phyloP scores from a whole-genome alignment of 177 flowering plant genomes.

The Telopea speciosissima region DNA sequence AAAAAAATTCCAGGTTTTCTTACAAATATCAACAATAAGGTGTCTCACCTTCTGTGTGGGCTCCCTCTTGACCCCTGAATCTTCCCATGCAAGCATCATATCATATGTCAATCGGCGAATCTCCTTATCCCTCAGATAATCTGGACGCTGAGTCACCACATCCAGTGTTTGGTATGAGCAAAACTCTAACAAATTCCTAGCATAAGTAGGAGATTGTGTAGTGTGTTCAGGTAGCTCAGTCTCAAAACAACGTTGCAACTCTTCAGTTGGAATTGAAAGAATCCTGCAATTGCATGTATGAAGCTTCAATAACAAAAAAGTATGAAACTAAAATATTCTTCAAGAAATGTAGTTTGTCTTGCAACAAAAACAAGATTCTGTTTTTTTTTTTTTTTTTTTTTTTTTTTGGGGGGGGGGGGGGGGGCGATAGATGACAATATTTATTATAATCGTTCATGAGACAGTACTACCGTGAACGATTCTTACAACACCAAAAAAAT shows the following conservation, averaged over 20 bases:
- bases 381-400: too few relatives aligned
- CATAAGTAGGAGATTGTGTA: slow-evolving; percentile 37
- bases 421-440: too few relatives aligned
- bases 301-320: neutral
- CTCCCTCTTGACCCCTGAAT: slow-evolving; percentile 36
- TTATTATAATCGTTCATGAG: too few relatives aligned
- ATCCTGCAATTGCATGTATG: slow-evolving; percentile 36
- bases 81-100: slow-evolving; percentile 96
- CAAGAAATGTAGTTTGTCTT: neutral
- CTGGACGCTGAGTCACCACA: slow-evolving; percentile 26
- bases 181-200: slow-evolving; percentile 61
- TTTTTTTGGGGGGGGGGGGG: too few relatives aligned
- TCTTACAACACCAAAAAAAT: too few relatives aligned
- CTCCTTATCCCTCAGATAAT: slow-evolving; percentile 57
- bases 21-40: slow-evolving; percentile 14
- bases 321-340: neutral
- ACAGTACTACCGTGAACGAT: too few relatives aligned
- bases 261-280: slow-evolving; percentile 41
- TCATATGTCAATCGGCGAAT: slow-evolving; percentile 66
- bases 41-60: slow-evolving; percentile 39
- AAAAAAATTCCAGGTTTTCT: neutral
- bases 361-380: neutral
- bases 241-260: slow-evolving; percentile 53
- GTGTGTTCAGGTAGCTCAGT: slow-evolving; percentile 40
- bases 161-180: slow-evolving; percentile 53